Base-by-base conservation (phyloP, 495 filamentous ascomycete species). In the Podospora pseudoanserina region DNA sequence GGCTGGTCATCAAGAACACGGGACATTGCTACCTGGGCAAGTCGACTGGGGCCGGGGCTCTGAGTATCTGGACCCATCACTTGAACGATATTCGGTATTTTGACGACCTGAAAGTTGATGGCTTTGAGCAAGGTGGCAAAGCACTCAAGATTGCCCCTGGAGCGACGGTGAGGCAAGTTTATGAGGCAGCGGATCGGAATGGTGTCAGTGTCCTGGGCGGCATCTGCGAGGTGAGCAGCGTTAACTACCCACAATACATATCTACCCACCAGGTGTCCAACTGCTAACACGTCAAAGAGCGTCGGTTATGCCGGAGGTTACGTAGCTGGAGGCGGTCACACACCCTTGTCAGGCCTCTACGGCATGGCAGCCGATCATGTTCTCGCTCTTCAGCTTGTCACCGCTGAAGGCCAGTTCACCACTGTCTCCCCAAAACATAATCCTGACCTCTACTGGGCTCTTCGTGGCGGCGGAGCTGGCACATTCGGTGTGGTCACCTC, bases 11-110 rank as follows among this genome's bases (percentile, higher is more conserved):
- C 68, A 90, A 89, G 60, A 89, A 89, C 68, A 91, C 88, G 1
- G 88, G 89, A 26, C 88, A 91, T 68, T 87, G 89, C 71, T 89
- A 85, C 76, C 77, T 76, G 44, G 87, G 85, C 66, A 87, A 87
- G 75, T 83, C 74, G 1, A 67, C 68, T 1, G 82, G 80, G 23
- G 70, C 72, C 23, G 86, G 85, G 56, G 79, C 85, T 4, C 73
- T 89, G 9, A 79, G 80, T 23, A 76, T 89, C 64, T 89, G 86
- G 86, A 89, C 86, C 9, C 86, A 88, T 67, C 72, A 83, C 34
- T 71, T 83, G 39, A 67, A 75, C 26, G 70, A 69, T 63, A 71
- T 77, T 6, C 59, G 71, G 20, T 74, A 74, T 62, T 28, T 72
- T 44, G 5, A 65, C 65, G 61, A 67, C 58, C 20, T 69, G 49